These are phyloP conservation scores for Beta vulgaris DNA, from an alignment of 148 eudicot species.

Conservation along the genomic window DNA sequence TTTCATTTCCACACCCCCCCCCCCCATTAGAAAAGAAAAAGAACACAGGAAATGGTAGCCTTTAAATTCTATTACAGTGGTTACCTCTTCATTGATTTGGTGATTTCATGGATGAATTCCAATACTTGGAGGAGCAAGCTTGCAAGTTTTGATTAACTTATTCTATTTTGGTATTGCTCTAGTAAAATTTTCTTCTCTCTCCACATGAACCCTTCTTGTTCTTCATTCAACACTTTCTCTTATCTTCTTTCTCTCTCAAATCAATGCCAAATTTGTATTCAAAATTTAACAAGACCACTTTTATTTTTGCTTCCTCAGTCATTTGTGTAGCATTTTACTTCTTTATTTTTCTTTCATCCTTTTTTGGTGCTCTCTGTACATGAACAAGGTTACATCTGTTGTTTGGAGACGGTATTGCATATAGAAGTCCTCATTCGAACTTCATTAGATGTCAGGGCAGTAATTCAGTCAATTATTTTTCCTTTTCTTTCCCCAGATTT, in stretches of 20 bases:
- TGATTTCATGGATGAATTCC: neutral
- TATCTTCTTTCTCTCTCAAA: too few species aligned
- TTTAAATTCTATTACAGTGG: neutral
- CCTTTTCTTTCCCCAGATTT: conserved; percentile 50
- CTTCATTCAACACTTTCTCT: too few species aligned
- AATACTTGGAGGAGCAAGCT: neutral
- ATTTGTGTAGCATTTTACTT: too few species aligned
- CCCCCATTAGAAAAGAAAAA: too few species aligned
- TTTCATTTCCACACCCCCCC: neutral
- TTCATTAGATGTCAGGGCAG: neutral
- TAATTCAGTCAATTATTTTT: conserved; percentile 1
- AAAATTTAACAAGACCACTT: too few species aligned
- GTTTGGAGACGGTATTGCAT: neutral
- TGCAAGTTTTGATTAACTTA: neutral
- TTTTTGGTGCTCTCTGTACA: too few species aligned
- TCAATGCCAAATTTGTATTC: too few species aligned
- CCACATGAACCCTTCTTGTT: too few species aligned
- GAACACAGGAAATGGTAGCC: neutral
- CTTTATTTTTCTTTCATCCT: too few species aligned
- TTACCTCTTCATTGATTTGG: neutral
- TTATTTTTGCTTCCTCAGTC: too few species aligned
- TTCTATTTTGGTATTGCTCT: neutral
- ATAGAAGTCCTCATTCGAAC: neutral
- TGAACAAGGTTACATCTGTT: neutral
- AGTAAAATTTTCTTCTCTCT: too few species aligned